phyloP scores from a whole-genome alignment of 371 early-diverging fungal species.

The Mortierella sp. region DNA sequence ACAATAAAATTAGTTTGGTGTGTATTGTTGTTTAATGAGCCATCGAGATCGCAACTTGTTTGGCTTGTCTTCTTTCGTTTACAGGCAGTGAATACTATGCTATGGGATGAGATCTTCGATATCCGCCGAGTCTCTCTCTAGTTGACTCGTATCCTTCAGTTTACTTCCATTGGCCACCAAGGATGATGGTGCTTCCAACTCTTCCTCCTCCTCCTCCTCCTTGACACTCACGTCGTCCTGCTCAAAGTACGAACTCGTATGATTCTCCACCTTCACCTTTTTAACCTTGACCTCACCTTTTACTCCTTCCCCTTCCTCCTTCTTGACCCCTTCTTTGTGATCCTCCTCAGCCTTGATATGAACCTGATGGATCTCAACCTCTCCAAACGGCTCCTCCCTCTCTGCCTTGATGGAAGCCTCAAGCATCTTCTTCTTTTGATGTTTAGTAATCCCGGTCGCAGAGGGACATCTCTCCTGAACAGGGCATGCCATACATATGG shows the following conservation, averaged over 20 bases:
- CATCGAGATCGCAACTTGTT: too few species aligned
- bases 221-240: conserved; percentile 8
- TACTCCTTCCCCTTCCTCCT: conserved; percentile 7
- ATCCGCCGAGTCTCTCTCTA: conserved; percentile 16
- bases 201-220: conserved; percentile 15
- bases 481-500: conserved; percentile 90
- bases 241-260: conserved; percentile 23
- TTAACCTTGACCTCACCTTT: not conserved
- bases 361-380: conserved; percentile 33
- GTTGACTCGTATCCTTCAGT: conserved; percentile 15
- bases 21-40: too few species aligned
- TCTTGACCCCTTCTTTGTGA: conserved; percentile 8
- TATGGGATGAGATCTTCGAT: not conserved
- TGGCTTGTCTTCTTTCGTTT: too few species aligned
- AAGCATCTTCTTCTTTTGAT: conserved; percentile 24
- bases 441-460: conserved; percentile 32
- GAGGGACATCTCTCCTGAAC: conserved; percentile 83
- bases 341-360: conserved; percentile 3
- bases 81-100: not conserved
- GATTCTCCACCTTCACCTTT: not conserved
- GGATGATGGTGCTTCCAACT: not conserved
- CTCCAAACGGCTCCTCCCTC: conserved; percentile 32
- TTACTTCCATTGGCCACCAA: not conserved
- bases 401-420: conserved; percentile 22
- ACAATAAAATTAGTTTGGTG: too few species aligned